phyloP scores from a whole-genome alignment of 805 yeast species.

The Scheffersomyces lignosus region DNA sequence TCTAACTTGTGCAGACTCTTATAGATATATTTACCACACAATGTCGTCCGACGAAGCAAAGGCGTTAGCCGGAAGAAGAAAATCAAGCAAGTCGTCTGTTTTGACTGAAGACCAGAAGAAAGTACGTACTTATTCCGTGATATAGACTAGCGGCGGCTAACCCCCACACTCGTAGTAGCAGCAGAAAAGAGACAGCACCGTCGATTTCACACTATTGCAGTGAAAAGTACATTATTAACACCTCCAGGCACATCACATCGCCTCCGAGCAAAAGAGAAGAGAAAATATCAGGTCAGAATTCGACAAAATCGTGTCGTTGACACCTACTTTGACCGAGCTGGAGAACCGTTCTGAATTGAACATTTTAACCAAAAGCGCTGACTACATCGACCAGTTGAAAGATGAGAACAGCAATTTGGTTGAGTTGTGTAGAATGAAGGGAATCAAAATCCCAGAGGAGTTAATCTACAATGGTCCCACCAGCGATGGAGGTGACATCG shows the following conservation, averaged over 20 bases:
- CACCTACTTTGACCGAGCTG: slow-evolving; percentile 66
- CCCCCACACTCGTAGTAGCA: no score
- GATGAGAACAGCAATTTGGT: slow-evolving; percentile 50
- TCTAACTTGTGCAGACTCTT: no score
- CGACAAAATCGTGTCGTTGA: slow-evolving; percentile 68
- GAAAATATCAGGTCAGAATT: slow-evolving; percentile 82
- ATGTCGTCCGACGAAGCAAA: neutral
- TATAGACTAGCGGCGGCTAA: neutral
- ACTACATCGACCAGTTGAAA: slow-evolving; percentile 52
- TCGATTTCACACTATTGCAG: no score
- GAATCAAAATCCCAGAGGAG: slow-evolving; percentile 44
- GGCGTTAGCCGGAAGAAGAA: slow-evolving; percentile 8
- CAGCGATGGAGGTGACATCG: slow-evolving; percentile 16
- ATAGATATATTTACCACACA: neutral
- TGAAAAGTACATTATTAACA: slow-evolving; percentile 4
- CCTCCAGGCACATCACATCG: slow-evolving; percentile 68
- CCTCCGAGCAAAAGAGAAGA: slow-evolving; percentile 84
- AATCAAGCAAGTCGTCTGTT: slow-evolving; percentile 26
- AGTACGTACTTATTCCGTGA: slow-evolving; percentile 16
- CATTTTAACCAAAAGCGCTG: slow-evolving; percentile 64
- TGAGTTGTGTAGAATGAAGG: slow-evolving; percentile 38
- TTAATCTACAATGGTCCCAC: slow-evolving; percentile 26
- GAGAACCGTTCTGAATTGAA: slow-evolving; percentile 82
- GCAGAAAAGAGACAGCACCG: no score
- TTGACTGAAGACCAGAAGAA: slow-evolving; percentile 38